phyloP scores from a whole-genome alignment of 2,329 filamentous ascomycete genomes.

The Xylaria sp. region DNA sequence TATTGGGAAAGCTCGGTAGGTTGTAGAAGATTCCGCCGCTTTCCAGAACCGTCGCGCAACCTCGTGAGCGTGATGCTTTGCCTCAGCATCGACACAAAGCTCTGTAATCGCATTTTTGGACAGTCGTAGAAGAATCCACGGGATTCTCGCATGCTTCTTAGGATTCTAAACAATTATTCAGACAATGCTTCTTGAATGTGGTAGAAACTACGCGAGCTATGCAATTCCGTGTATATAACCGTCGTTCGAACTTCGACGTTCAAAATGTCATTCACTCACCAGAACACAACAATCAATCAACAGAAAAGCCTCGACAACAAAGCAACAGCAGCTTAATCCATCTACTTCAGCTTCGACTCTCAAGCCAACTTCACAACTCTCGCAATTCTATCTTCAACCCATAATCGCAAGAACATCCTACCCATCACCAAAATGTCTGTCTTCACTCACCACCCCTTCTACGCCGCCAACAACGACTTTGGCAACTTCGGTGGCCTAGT shows the following conservation, averaged over 20 bases:
- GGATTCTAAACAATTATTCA: slow-evolving; percentile 38
- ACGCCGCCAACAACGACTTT: slow-evolving; percentile 62
- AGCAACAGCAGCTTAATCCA: slow-evolving; percentile 25
- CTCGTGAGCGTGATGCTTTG: slow-evolving; percentile 37
- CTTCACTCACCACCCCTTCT: slow-evolving; percentile 62
- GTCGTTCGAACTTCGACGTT: slow-evolving; percentile 27
- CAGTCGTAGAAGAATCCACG: slow-evolving; percentile 32
- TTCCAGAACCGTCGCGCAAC: slow-evolving; percentile 43
- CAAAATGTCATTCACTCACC: slow-evolving; percentile 36
- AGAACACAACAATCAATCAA: slow-evolving; percentile 42
- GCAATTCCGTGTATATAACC: slow-evolving; percentile 47
- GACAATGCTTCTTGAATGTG: slow-evolving; percentile 43
- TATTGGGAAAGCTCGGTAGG: neutral
- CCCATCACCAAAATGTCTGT: slow-evolving; percentile 64
- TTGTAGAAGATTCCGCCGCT: slow-evolving; percentile 45
- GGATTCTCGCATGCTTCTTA: slow-evolving; percentile 43
- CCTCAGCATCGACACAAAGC: slow-evolving; percentile 19
- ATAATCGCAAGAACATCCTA: slow-evolving; percentile 33
- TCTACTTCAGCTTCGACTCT: slow-evolving; percentile 42
- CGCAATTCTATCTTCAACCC: slow-evolving; percentile 31
- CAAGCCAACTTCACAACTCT: slow-evolving; percentile 22
- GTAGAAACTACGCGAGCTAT: slow-evolving; percentile 38
- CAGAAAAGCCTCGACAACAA: slow-evolving; percentile 39
- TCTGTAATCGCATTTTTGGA: neutral
- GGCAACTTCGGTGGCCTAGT: slow-evolving; percentile 69